Conservation (phyloP, 1,139 yeast genomes). For the Kodamaea derodonti region DNA sequence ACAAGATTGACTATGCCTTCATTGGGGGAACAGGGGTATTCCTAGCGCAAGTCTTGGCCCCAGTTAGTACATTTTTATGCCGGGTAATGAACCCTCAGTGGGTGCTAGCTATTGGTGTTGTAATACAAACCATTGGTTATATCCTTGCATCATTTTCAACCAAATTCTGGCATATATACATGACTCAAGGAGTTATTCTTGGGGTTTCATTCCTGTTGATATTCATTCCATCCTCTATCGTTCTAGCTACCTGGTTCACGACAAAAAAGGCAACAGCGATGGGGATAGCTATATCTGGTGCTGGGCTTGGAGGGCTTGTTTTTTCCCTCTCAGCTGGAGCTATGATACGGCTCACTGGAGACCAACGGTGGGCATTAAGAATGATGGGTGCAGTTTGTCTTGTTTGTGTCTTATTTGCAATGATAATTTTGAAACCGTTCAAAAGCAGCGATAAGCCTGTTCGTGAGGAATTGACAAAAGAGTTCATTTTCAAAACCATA, state of each 20-base stretch:
- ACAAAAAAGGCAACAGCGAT: neutral
- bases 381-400: constrained; percentile 51
- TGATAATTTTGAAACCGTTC: constrained; percentile 46
- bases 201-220: constrained; percentile 60
- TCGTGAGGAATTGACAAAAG: constrained; percentile 17
- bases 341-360: constrained; percentile 47
- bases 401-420: constrained; percentile 30
- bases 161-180: constrained; percentile 55
- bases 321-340: constrained; percentile 48
- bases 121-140: constrained; percentile 52
- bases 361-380: constrained; percentile 65
- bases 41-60: constrained; percentile 56
- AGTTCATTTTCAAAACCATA: constrained; percentile 18
- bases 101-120: constrained; percentile 45
- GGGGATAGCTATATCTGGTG: constrained; percentile 45
- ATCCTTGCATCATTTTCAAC: constrained; percentile 64
- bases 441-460: constrained; percentile 31
- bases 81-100: constrained; percentile 30
- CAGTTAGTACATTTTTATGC: constrained; percentile 39
- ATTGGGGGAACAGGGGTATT: constrained; percentile 65
- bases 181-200: constrained; percentile 66
- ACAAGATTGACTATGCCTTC: constrained; percentile 59
- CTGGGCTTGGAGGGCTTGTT: constrained; percentile 56
- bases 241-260: constrained; percentile 24
- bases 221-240: constrained; percentile 55